A percentile compares a stretch with the other conserved stretches of the same genome.
These are phyloP conservation scores for Crotalaria pallida DNA, from an alignment of 306 rosid genomes.

Conservation along the genomic window DNA sequence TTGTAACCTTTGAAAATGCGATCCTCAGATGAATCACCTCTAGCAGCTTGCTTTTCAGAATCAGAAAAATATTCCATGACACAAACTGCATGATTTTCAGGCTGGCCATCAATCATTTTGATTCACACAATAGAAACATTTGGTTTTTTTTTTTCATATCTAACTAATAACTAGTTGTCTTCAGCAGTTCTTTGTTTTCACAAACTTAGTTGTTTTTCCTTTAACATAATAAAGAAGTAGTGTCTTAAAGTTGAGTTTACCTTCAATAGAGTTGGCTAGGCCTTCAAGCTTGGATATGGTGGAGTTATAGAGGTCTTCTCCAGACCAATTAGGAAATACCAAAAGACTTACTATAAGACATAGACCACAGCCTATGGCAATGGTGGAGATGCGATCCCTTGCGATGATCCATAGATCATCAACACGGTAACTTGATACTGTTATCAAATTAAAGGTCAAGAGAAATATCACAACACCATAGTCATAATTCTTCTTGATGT, in stretches of 20 bases:
- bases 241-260: conserved; percentile 20
- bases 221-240: background rate
- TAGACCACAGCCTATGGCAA: conserved; percentile 70
- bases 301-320: conserved; percentile 71
- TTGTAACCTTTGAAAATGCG: conserved; percentile 60
- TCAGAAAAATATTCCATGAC: conserved; percentile 59
- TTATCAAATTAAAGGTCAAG: conserved; percentile 78
- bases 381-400: conserved; percentile 61
- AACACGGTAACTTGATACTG: conserved; percentile 68
- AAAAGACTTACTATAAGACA: conserved; percentile 72
- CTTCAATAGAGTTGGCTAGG: conserved; percentile 74
- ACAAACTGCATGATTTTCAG: conserved; percentile 53
- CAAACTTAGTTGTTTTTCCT: background rate
- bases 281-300: conserved; percentile 73
- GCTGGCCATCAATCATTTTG: conserved; percentile 1
- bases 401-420: conserved; percentile 55
- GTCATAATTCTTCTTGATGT: conserved; percentile 77
- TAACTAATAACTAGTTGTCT: background rate
- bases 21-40: conserved; percentile 42
- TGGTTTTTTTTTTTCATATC: background rate
- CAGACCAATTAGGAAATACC: conserved; percentile 89
- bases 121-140: background rate
- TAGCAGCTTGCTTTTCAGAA: conserved; percentile 18
- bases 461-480: conserved; percentile 83
- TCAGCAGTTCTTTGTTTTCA: background rate